Evolutionary conservation across 257 asterid species (phyloP).

Genomic region (Primulina eburnea): DNA sequence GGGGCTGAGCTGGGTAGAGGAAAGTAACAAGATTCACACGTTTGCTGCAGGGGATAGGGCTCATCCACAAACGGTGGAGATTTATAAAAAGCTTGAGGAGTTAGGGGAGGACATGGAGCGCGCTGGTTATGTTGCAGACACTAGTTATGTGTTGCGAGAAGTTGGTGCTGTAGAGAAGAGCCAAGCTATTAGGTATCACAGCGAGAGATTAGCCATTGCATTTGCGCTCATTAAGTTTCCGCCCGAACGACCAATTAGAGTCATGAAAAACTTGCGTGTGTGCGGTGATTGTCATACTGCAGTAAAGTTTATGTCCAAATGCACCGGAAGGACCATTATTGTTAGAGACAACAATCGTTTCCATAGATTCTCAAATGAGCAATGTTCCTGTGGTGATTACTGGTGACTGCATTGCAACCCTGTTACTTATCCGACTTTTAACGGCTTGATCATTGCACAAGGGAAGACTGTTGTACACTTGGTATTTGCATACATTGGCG

Average conservation of each 20-base stretch:
- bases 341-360: slow-evolving; percentile 84
- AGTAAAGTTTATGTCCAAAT: slow-evolving; percentile 62
- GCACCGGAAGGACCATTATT: slow-evolving; percentile 55
- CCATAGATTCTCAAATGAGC: slow-evolving; percentile 68
- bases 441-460: too few relatives aligned
- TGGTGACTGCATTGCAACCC: slow-evolving; percentile 37
- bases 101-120: slow-evolving; percentile 51
- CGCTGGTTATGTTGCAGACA: slow-evolving; percentile 75
- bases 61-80: slow-evolving; percentile 48
- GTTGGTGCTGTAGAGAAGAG: slow-evolving; percentile 65
- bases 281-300: slow-evolving; percentile 90
- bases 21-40: slow-evolving; percentile 63
- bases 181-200: slow-evolving; percentile 60
- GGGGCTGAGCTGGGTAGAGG: slow-evolving; percentile 92
- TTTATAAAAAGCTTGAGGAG: slow-evolving; percentile 61
- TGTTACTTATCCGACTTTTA: too few relatives aligned
- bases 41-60: slow-evolving; percentile 76
- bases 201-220: slow-evolving; percentile 88
- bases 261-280: slow-evolving; percentile 80
- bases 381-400: slow-evolving; percentile 86
- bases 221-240: slow-evolving; percentile 68
- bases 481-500: too few relatives aligned
- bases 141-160: slow-evolving; percentile 49
- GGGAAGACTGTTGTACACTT: too few relatives aligned
- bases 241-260: slow-evolving; percentile 58